Evolutionary conservation across 1,284 basidiomycete species (phyloP), one percentile per base, ranked within the genome.

Genomic region (Rhizoctonia solani): DNA sequence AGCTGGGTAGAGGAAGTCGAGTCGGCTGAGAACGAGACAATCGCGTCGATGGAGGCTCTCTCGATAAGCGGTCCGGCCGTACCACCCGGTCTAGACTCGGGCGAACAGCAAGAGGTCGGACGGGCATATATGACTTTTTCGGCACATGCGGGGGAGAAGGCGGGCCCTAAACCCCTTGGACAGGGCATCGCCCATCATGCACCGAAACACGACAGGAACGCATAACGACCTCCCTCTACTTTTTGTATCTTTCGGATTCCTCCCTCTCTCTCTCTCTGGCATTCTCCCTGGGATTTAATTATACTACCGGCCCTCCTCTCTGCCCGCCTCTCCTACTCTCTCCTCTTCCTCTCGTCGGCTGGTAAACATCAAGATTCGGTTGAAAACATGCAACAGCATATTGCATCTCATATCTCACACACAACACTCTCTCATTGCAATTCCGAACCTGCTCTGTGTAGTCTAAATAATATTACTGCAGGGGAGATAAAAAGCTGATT

Each of bases 81-180:
- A 30, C 89, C 89, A 11, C 89, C 89, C 42, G 89, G 89, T 68
- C 78, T 90, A 47, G 79, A 79, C 44, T 76, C 74, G 16, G 73
- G 77, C 23, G 77, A 77, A 29, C 54, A 63, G 5, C 88, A 90
- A 71, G 90, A 91, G 76, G 80, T 83, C 53, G 90, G 90, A 69
- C 87, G 90, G 67, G 88, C 90, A 23, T 92, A 92, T 74, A 85
- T 92, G 73, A 92, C 90, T n/a, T 81, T 92, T 69, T 92, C 90
- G 47, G 86, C 88, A 71, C 84, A 86, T 73, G 90, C 85, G 32
- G 85, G 82, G 71, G 87, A 89, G 75, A 72, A 73, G 21, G 58
- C 32, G 3, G 58, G 58, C 34, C 58, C 58, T 41, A 63, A 52
- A 41, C 58, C 58, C 47, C 58, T 63, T 47, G 58, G 58, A 25